Evolutionary conservation across 1,139 yeast species (phyloP).

Genomic region (Sugiyamaella xylanicola): DNA sequence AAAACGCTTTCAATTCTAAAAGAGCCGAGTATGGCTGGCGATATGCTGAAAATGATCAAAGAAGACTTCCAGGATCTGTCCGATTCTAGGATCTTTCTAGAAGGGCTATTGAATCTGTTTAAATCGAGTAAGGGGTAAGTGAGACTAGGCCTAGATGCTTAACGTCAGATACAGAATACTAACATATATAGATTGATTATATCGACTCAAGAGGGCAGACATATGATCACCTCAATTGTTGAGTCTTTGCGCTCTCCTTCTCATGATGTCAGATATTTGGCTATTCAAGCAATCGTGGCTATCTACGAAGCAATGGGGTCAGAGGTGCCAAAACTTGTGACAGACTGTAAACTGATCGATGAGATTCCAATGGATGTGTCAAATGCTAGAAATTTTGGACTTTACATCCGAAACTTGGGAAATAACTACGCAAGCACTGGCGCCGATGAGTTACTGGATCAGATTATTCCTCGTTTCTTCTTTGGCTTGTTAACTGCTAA

Average conservation of each 20-base stretch:
- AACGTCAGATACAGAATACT: neutral
- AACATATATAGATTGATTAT: neutral
- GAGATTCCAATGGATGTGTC: constrained; percentile 68
- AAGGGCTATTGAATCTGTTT: constrained; percentile 23
- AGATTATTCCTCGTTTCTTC: constrained; percentile 56
- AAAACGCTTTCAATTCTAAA: constrained; percentile 19
- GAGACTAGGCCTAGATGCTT: neutral
- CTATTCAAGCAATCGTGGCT: constrained; percentile 49
- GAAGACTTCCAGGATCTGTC: constrained; percentile 3
- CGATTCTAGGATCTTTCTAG: constrained; percentile 23
- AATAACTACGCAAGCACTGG: constrained; percentile 50
- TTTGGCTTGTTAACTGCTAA: constrained; percentile 75
- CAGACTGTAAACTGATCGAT: constrained; percentile 60
- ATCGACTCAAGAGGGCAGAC: constrained; percentile 1
- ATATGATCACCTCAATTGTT: constrained; percentile 7
- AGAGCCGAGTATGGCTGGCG: neutral
- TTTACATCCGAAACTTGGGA: constrained; percentile 67
- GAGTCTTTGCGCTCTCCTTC: constrained; percentile 27
- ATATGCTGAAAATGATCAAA: constrained; percentile 4
- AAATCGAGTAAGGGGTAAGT: constrained; percentile 8
- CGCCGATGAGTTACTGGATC: constrained; percentile 45
- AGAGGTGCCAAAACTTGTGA: constrained; percentile 38
- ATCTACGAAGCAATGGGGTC: constrained; percentile 39
- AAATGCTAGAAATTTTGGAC: constrained; percentile 74
- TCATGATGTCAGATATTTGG: constrained; percentile 50